These are phyloP conservation scores for Hemisphaericaspora subhashii DNA, from an alignment of 1,139 yeast genomes.

Conservation along the genomic window DNA sequence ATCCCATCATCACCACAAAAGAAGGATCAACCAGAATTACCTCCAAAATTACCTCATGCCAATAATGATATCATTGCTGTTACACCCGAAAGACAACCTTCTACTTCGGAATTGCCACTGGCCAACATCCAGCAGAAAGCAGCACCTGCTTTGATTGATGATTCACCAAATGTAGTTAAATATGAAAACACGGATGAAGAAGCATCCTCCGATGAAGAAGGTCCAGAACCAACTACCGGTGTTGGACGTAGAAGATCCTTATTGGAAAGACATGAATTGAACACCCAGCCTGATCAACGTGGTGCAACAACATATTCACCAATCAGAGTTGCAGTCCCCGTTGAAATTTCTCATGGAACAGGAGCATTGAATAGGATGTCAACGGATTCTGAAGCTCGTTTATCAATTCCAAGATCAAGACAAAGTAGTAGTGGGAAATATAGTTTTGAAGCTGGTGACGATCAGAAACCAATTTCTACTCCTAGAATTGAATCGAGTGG, in stretches of 20 bases:
- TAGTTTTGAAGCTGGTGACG: slow-evolving; percentile 48
- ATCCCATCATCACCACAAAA: slow-evolving; percentile 4
- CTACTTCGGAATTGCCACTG: not conserved
- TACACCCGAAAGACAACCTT: slow-evolving; percentile 9
- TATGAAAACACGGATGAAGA: slow-evolving; percentile 20
- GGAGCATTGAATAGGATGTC: slow-evolving; percentile 3
- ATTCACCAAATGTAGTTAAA: slow-evolving; percentile 31
- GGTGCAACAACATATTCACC: slow-evolving; percentile 2
- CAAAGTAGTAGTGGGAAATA: slow-evolving; percentile 31
- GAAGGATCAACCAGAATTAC: slow-evolving; percentile 3
- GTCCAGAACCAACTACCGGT: slow-evolving; percentile 14
- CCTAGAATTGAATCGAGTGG: slow-evolving; percentile 26
- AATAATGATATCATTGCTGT: slow-evolving; percentile 7
- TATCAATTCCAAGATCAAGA: slow-evolving; percentile 16
- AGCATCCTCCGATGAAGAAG: slow-evolving; percentile 26
- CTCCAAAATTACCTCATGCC: slow-evolving; percentile 6
- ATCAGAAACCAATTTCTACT: slow-evolving; percentile 29
- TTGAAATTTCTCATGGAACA: slow-evolving; percentile 9
- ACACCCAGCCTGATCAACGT: slow-evolving; percentile 5
- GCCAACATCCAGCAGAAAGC: not conserved
- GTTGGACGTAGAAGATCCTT: slow-evolving; percentile 28
- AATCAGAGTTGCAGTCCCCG: slow-evolving; percentile 1
- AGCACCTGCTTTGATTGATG: slow-evolving; percentile 9
- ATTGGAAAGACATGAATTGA: slow-evolving; percentile 35
- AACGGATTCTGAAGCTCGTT: slow-evolving; percentile 7